A percentile compares a stretch with the other conserved stretches of the same genome.
These are phyloP conservation scores for Scolecobasidium constrictum DNA, from an alignment of 2,329 filamentous ascomycete genomes.

Conservation along the genomic window DNA sequence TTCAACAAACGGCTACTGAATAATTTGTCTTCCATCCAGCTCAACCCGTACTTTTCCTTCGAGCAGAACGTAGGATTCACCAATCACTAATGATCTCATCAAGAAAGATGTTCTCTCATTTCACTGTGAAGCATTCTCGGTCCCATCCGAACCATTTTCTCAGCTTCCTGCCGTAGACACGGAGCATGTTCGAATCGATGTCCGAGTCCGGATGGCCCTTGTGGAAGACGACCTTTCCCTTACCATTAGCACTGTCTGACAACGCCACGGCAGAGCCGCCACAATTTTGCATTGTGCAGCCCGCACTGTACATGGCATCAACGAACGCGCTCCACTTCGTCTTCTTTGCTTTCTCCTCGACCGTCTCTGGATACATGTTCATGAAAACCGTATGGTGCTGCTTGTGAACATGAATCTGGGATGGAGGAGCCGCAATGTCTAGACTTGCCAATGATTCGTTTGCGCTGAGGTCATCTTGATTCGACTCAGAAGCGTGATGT, in stretches of 20 bases:
- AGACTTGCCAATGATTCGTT: too few relatives aligned
- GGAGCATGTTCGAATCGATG: slow-evolving; percentile 19
- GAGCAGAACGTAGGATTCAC: too few relatives aligned
- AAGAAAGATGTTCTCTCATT: too few relatives aligned
- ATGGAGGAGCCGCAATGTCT: too few relatives aligned
- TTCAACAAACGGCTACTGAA: too few relatives aligned
- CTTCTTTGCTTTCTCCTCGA: background rate
- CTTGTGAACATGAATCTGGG: too few relatives aligned
- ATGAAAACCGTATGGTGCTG: background rate
- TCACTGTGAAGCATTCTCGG: slow-evolving; percentile 14
- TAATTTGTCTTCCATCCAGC: too few relatives aligned
- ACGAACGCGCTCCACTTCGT: background rate
- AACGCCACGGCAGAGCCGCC: background rate
- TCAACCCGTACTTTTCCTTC: too few relatives aligned
- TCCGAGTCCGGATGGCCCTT: slow-evolving; percentile 18
- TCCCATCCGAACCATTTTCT: slow-evolving; percentile 20
- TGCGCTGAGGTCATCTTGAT: too few relatives aligned
- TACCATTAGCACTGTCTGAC: background rate
- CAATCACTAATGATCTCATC: too few relatives aligned
- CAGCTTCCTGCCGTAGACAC: slow-evolving; percentile 18
- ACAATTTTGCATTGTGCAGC: background rate
- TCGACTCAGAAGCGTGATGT: too few relatives aligned
- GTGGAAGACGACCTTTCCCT: slow-evolving; percentile 18
- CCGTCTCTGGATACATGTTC: background rate
- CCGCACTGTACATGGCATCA: background rate